Conservation (phyloP, 139 green algal genomes). For the Chlamydomonas eustigma region DNA sequence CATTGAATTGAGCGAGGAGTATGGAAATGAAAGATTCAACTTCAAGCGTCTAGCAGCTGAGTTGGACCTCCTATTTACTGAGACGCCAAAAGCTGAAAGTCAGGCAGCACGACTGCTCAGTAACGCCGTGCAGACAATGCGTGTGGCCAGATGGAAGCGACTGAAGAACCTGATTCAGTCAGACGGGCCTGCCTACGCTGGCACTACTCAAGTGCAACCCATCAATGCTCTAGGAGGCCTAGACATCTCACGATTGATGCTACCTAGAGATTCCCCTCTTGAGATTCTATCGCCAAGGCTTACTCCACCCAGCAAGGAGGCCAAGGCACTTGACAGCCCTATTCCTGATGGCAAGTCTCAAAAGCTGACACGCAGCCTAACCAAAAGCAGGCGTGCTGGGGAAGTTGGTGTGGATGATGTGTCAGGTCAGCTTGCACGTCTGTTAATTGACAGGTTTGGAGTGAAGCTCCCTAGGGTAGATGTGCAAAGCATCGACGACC, state of each 20-base stretch:
- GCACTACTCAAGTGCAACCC: neutral
- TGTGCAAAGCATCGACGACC: neutral
- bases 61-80: slow-evolving; percentile 1
- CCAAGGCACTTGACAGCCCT: too few species aligned
- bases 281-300: too few species aligned
- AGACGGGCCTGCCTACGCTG: neutral
- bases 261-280: too few species aligned
- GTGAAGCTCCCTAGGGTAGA: neutral
- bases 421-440: neutral
- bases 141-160: neutral
- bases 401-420: neutral
- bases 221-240: neutral
- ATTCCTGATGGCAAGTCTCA: too few species aligned
- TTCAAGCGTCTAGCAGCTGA: slow-evolving; percentile 1
- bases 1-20: slow-evolving; percentile 1
- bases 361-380: too few species aligned
- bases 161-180: neutral
- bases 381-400: too few species aligned
- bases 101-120: neutral
- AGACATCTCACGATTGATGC: neutral
- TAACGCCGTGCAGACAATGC: neutral
- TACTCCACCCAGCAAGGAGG: too few species aligned
- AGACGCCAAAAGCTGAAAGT: neutral
- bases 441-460: slow-evolving; percentile 6
- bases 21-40: neutral